Base-by-base conservation (phyloP, 139 green algal genomes). In the Bryopsis sp. region DNA sequence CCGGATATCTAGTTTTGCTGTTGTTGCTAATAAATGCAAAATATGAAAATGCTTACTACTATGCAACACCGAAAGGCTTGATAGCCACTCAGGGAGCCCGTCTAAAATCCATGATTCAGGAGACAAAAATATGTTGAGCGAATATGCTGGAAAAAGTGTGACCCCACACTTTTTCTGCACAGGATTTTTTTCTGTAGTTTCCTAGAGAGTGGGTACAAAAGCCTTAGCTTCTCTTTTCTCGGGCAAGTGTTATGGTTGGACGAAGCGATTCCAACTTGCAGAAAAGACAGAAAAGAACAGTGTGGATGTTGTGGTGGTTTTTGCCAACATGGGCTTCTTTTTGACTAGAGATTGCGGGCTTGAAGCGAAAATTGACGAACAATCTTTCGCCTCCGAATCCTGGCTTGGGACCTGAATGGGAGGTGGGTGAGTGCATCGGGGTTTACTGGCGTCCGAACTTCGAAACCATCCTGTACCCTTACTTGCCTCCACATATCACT, bases 381-480 rank as follows among this genome's bases (percentile, higher is more conserved):
- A 80, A 81, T 36, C 78, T 98, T 39, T 86, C 82, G 1, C 92
- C 89, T 0, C 63, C 80, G 3, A 80, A 78, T 60, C 39, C 73
- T 66, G 5, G 36, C 59, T 0, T 89, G 81, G 83, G 81, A 85
- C 69, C 50, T 83, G 39, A 73, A 19, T 76, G 62, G 46, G 54
- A 83, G 47, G 65, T 86, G 11, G 84, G 77, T 0, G 82, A 90
- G 36, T 86, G 77, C 58, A 32, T 89, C 0, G 79, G 74, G 33
- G 78, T 54, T 7, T 96, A 81, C 61, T 89, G 83, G 74, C 80
- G 93, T n/a, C 88, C 92, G 15, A 94, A 93, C 72, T 96, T 96
- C 76, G 94, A 97, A 78, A 89, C 82, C 1, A 48, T 87, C 28
- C 84, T 98, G 74, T 98, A 97, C 76, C 94, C 94, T 0, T 99